phyloP scores from a whole-genome alignment of 805 yeast genomes.

The Starmera caribaea region DNA sequence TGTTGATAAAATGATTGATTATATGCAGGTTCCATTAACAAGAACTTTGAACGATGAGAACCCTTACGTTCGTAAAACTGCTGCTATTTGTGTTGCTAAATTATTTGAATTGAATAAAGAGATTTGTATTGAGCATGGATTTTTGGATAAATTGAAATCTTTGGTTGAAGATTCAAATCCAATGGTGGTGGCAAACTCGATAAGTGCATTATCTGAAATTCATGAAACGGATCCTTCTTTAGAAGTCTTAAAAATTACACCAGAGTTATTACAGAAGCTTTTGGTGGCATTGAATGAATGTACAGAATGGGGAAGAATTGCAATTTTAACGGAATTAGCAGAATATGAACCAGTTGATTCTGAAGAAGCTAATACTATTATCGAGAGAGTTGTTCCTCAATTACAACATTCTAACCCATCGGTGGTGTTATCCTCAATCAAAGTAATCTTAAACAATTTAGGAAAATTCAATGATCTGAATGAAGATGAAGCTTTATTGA shows the following conservation, averaged over 20 bases:
- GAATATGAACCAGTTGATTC: constrained; percentile 50
- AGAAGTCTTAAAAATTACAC: constrained; percentile 32
- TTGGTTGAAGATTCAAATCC: constrained; percentile 85
- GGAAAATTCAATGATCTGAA: constrained; percentile 29
- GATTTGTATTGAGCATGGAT: constrained; percentile 81
- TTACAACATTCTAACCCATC: constrained; percentile 96
- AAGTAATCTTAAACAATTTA: constrained; percentile 65
- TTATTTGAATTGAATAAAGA: constrained; percentile 76
- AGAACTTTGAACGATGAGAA: constrained; percentile 85
- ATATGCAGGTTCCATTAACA: constrained; percentile 82
- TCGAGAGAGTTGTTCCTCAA: constrained; percentile 89
- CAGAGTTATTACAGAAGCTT: constrained; percentile 45
- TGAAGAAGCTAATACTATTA: constrained; percentile 71
- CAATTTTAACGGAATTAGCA: constrained; percentile 73
- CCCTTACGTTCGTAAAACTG: constrained; percentile 96
- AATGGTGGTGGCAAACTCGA: constrained; percentile 94
- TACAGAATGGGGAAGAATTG: constrained; percentile 97
- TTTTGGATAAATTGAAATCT: constrained; percentile 54
- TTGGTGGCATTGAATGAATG: constrained; percentile 88
- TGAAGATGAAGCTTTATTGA: constrained; percentile 38
- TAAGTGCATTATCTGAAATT: constrained; percentile 78
- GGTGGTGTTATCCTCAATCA: constrained; percentile 79
- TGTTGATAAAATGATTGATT: constrained; percentile 91
- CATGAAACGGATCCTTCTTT: constrained; percentile 53
- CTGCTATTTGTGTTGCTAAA: constrained; percentile 95